Conservation (phyloP, 2,329 filamentous ascomycete genomes). For the Cytospora paraplurivora region DNA sequence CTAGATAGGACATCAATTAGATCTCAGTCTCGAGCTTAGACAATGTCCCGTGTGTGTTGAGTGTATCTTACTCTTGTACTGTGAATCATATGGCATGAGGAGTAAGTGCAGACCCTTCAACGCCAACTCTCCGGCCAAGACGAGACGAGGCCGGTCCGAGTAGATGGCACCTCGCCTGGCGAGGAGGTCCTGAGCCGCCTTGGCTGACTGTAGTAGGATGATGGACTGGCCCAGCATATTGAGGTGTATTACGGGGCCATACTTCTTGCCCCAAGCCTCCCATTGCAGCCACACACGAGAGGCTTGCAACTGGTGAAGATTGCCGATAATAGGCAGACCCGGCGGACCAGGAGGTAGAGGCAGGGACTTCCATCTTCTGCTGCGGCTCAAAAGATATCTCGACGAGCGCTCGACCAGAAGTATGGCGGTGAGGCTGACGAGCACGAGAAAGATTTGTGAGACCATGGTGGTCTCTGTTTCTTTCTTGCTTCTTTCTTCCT, state of each 20-base stretch:
- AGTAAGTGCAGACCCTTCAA: slow-evolving; percentile 10
- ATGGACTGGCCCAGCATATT: slow-evolving; percentile 42
- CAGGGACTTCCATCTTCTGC: not conserved
- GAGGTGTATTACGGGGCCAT: slow-evolving; percentile 37
- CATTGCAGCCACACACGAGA: slow-evolving; percentile 14
- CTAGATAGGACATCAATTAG: slow-evolving; percentile 4
- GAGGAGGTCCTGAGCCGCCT: slow-evolving; percentile 44
- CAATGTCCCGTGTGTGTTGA: not conserved
- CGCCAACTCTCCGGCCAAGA: slow-evolving; percentile 30
- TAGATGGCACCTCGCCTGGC: slow-evolving; percentile 45
- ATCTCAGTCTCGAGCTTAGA: slow-evolving; percentile 11
- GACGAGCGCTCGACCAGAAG: slow-evolving; percentile 9
- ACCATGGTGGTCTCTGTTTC: not conserved
- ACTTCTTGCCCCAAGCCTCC: slow-evolving; percentile 31
- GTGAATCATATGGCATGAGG: slow-evolving; percentile 20
- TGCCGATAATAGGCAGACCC: slow-evolving; percentile 21
- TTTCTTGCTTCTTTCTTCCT: not conserved
- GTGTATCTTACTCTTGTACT: slow-evolving; percentile 21
- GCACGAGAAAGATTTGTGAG: not conserved
- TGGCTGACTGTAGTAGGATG: slow-evolving; percentile 42
- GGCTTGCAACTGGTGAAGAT: slow-evolving; percentile 13
- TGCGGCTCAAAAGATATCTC: not conserved
- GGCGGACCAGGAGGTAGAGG: slow-evolving; percentile 20
- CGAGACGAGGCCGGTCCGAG: slow-evolving; percentile 43
- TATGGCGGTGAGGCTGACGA: slow-evolving; percentile 9